Evolutionary conservation across 495 filamentous ascomycete genomes (phyloP).

Genomic region (Halenospora varia): DNA sequence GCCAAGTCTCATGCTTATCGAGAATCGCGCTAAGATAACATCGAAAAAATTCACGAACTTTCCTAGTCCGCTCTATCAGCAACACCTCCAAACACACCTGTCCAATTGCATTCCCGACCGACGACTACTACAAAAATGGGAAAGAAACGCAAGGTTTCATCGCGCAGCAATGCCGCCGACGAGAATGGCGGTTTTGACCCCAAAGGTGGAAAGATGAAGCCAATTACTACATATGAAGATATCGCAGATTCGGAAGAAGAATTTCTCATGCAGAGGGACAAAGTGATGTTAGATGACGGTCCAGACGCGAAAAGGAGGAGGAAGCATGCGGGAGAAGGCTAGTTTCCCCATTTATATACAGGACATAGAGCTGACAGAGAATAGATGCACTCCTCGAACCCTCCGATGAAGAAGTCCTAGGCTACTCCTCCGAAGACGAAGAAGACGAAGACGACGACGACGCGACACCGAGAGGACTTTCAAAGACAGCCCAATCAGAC

Average conservation of each 20-base stretch:
- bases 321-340: constrained; percentile 60
- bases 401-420: constrained; percentile 88
- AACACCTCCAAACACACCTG: not conserved
- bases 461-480: constrained; percentile 34
- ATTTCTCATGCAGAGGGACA: constrained; percentile 78
- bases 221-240: constrained; percentile 70
- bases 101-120: not conserved
- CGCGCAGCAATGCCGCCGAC: constrained; percentile 32
- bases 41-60: not conserved
- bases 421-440: constrained; percentile 53
- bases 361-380: not conserved
- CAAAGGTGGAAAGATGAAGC: constrained; percentile 48
- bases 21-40: not conserved
- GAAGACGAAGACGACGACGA: constrained; percentile 45
- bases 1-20: not conserved
- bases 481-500: constrained; percentile 27
- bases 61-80: not conserved
- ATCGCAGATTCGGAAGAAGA: constrained; percentile 92
- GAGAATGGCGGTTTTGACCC: constrained; percentile 46
- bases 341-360: not conserved
- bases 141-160: constrained; percentile 74
- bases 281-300: constrained; percentile 76
- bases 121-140: constrained; percentile 49
- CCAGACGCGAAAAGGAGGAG: constrained; percentile 72
- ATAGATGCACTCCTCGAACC: constrained; percentile 50